Conservation (phyloP, 257 asterid species). For the Cruciata laevipes region DNA sequence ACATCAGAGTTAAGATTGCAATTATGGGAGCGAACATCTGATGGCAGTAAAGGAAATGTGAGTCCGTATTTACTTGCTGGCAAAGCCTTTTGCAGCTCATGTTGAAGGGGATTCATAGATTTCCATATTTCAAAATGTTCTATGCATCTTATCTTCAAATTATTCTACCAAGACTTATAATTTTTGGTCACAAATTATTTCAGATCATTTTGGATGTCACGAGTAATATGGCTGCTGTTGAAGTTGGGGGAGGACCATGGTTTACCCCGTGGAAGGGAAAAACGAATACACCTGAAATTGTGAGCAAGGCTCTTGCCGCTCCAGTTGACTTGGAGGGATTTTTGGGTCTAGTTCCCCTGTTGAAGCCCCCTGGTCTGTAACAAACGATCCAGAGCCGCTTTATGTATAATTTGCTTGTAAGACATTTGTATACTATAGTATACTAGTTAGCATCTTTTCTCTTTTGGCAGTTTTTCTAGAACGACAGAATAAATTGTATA, state of each 20-base stretch:
- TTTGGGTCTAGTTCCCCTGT: conserved; percentile 48
- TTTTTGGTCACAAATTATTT: conserved; percentile 5
- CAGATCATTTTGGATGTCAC: conserved; percentile 80
- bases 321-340: conserved; percentile 71
- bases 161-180: neutral
- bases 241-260: conserved; percentile 99
- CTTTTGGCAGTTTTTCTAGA: neutral
- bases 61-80: neutral
- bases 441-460: neutral
- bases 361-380: conserved; percentile 92
- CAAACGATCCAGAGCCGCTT: neutral
- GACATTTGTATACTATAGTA: neutral
- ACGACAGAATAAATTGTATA: neutral
- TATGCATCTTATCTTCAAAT: neutral
- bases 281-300: conserved; percentile 53
- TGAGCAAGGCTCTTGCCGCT: conserved; percentile 41
- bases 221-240: conserved; percentile 89
- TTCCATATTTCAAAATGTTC: neutral
- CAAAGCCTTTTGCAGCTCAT: neutral
- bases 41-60: conserved; percentile 85
- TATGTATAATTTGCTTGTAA: too few species aligned
- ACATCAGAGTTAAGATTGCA: conserved; percentile 55
- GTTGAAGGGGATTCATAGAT: neutral
- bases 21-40: conserved; percentile 50
- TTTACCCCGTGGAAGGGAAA: conserved; percentile 75